Evolutionary conservation across 495 filamentous ascomycete genomes (phyloP).

Genomic region (Penicillium diatomitis): DNA sequence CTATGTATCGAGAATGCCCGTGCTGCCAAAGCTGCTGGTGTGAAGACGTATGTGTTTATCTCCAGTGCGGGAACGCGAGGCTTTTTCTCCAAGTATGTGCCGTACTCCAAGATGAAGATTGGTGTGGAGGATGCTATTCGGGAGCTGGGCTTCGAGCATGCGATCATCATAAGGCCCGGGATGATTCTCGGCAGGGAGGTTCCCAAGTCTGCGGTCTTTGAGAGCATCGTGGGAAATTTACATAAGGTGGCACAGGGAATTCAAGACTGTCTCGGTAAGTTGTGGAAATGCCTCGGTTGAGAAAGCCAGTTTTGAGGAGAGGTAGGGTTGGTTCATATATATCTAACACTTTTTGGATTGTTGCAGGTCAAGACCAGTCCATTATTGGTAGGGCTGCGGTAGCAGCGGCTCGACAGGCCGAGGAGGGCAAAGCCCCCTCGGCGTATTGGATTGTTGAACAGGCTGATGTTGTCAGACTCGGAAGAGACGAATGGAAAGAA

Average conservation of each 20-base stretch:
- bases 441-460: slow-evolving; percentile 27
- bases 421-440: slow-evolving; percentile 27
- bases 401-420: slow-evolving; percentile 21
- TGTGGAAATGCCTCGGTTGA: not conserved
- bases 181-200: slow-evolving; percentile 30
- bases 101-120: slow-evolving; percentile 33
- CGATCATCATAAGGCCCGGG: slow-evolving; percentile 28
- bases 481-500: slow-evolving; percentile 28
- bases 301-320: not conserved
- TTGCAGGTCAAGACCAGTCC: slow-evolving; percentile 23
- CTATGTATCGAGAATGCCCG: slow-evolving; percentile 37
- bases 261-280: slow-evolving; percentile 26
- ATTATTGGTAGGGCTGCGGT: slow-evolving; percentile 31
- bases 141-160: slow-evolving; percentile 28
- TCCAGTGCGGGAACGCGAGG: slow-evolving; percentile 30
- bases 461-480: slow-evolving; percentile 26
- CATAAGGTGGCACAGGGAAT: slow-evolving; percentile 18
- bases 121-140: slow-evolving; percentile 31
- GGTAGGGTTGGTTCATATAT: too few relatives aligned
- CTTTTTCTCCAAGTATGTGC: slow-evolving; percentile 15
- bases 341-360: not conserved
- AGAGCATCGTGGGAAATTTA: slow-evolving; percentile 18
- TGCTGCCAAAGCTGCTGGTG: slow-evolving; percentile 41
- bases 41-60: slow-evolving; percentile 41
- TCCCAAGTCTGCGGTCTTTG: slow-evolving; percentile 21